A percentile compares a stretch with the other conserved stretches of the same genome.
Conservation (phyloP, 345 rosid genomes). For the Citrus hindsii region DNA sequence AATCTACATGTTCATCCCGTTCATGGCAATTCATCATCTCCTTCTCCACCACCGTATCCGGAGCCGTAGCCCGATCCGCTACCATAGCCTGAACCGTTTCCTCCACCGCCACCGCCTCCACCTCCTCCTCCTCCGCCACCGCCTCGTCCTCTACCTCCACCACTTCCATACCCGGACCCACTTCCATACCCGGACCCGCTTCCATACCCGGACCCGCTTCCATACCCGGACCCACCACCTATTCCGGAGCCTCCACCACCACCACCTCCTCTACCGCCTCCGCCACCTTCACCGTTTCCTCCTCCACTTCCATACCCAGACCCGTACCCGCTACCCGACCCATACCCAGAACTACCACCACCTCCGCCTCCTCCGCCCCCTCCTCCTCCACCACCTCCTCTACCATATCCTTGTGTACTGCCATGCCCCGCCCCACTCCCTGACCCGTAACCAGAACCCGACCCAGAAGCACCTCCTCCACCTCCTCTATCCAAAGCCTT, state of each 20-base stretch:
- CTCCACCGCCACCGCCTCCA: conserved; percentile 35
- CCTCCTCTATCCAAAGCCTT: conserved; percentile 5
- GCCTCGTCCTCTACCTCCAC: conserved; percentile 17
- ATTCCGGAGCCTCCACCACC: conserved; percentile 22
- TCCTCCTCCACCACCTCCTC: conserved; percentile 17
- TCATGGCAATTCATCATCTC: conserved; percentile 24
- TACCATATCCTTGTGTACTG: conserved; percentile 17
- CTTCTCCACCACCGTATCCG: conserved; percentile 29
- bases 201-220: conserved; percentile 29
- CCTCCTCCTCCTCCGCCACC: conserved; percentile 28
- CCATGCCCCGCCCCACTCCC: conserved; percentile 35
- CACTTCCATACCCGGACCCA: conserved; percentile 21
- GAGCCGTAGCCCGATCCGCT: conserved; percentile 20
- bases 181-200: conserved; percentile 26
- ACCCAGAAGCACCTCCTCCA: conserved; percentile 23
- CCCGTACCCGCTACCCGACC: conserved; percentile 21
- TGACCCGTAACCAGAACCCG: conserved; percentile 40
- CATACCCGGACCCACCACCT: conserved; percentile 27
- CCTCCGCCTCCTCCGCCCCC: background rate
- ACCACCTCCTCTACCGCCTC: conserved; percentile 34
- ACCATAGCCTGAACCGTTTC: conserved; percentile 27
- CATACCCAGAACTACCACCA: conserved; percentile 1
- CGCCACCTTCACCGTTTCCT: conserved; percentile 31
- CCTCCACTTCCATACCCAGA: conserved; percentile 24
- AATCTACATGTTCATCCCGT: background rate